A percentile compares a stretch with the other conserved stretches of the same genome.
phyloP scores from a whole-genome alignment of 768 basidiomycete species.

The Paxillus involutus region DNA sequence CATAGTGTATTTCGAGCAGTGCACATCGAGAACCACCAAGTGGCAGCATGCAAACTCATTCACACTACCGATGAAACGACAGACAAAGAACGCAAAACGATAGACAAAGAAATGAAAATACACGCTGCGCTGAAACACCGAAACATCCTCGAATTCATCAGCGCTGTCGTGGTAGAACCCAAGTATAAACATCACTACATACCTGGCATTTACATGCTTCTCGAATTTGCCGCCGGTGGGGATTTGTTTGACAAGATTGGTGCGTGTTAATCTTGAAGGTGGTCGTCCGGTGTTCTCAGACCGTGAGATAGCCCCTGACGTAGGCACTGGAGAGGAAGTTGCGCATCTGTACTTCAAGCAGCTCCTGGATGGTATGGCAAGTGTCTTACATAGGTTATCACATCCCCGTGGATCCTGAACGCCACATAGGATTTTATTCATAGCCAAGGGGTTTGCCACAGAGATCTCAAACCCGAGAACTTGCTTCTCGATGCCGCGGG shows the following conservation, averaged over 20 bases:
- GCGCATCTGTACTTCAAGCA: constrained; percentile 92
- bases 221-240: constrained; percentile 91
- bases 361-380: constrained; percentile 77
- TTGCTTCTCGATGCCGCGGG: constrained; percentile 82
- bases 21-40: constrained; percentile 58
- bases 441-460: constrained; percentile 86
- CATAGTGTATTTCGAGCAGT: constrained; percentile 82
- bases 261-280: constrained; percentile 36
- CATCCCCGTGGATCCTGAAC: background rate
- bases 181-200: constrained; percentile 57
- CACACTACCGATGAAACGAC: constrained; percentile 61
- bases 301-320: constrained; percentile 70
- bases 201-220: constrained; percentile 87
- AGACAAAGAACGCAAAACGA: constrained; percentile 68
- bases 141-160: constrained; percentile 83
- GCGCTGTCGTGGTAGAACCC: constrained; percentile 71
- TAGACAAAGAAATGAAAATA: constrained; percentile 92
- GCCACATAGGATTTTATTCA: constrained; percentile 75
- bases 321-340: constrained; percentile 82
- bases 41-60: constrained; percentile 89
- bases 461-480: constrained; percentile 98
- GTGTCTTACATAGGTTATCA: constrained; percentile 19
- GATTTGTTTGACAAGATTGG: constrained; percentile 99
- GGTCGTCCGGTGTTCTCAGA: background rate
- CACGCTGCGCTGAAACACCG: constrained; percentile 77